A percentile compares a stretch with the other conserved stretches of the same genome.
Conservation (phyloP, 176 grass and related monocot genomes). For the Cymbopogon citratus region DNA sequence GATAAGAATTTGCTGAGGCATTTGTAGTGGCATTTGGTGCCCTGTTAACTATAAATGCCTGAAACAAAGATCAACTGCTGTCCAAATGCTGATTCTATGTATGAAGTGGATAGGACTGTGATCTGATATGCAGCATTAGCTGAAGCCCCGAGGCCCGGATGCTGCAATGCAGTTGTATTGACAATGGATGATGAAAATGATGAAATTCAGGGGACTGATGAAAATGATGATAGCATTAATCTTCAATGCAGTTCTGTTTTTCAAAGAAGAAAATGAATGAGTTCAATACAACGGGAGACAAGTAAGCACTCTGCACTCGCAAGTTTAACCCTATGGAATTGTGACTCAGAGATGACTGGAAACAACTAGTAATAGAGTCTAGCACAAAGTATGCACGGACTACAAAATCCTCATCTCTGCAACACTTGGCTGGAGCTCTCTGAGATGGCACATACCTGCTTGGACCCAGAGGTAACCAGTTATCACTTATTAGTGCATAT, state of each 20-base stretch:
- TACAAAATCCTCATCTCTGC: background rate
- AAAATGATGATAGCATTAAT: background rate
- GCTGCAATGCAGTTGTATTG: background rate
- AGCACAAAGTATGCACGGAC: background rate
- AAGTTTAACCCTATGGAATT: background rate
- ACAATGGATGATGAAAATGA: background rate
- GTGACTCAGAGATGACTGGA: background rate
- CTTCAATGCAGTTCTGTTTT: background rate
- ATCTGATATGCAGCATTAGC: background rate
- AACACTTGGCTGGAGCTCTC: background rate
- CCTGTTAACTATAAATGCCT: background rate
- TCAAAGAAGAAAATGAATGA: no score
- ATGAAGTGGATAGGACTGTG: background rate
- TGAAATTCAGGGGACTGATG: background rate
- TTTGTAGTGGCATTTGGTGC: background rate
- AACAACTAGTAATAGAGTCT: background rate
- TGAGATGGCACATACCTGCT: background rate
- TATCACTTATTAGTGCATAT: background rate
- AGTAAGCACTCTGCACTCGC: background rate
- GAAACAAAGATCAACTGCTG: background rate
- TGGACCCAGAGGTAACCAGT: background rate
- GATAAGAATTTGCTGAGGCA: background rate
- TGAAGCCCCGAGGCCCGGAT: background rate
- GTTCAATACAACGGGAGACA: background rate
- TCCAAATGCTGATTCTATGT: background rate